These are phyloP conservation scores for Adansonia gregorii DNA, from an alignment of 441 rosid species.

Conservation along the genomic window DNA sequence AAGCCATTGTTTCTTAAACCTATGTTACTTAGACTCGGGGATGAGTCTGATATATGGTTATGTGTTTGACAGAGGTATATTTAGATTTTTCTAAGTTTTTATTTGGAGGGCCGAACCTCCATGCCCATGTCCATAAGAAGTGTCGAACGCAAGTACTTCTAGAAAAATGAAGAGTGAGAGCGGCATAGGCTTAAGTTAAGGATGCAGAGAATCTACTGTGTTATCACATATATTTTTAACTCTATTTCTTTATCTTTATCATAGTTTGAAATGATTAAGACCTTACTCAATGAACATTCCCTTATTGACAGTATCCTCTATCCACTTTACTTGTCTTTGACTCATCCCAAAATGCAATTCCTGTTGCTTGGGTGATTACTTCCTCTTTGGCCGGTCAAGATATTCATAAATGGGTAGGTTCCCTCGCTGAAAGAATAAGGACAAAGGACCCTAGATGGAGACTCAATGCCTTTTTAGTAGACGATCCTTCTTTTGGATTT, in stretches of 20 bases:
- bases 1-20: conserved; percentile 1
- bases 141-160: not conserved
- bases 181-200: conserved; percentile 11
- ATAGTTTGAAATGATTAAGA: conserved; percentile 22
- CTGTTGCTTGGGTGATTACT: conserved; percentile 61
- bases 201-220: conserved; percentile 1
- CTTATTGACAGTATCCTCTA: conserved; percentile 50
- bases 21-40: not conserved
- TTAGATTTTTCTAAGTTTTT: not conserved
- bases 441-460: conserved; percentile 58
- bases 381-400: conserved; percentile 46
- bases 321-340: conserved; percentile 55
- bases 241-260: conserved; percentile 16
- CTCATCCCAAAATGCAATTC: conserved; percentile 52
- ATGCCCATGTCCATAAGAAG: not conserved
- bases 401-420: conserved; percentile 52
- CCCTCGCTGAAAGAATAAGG: conserved; percentile 50
- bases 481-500: conserved; percentile 47
- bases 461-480: conserved; percentile 48
- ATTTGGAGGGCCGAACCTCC: not conserved
- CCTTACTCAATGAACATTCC: conserved; percentile 7
- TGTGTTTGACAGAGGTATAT: not conserved
- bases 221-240: not conserved
- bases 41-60: not conserved
- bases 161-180: not conserved